These are phyloP conservation scores for Pinus tabuliformis DNA, from an alignment of 75 land plant species.

Conservation along the genomic window DNA sequence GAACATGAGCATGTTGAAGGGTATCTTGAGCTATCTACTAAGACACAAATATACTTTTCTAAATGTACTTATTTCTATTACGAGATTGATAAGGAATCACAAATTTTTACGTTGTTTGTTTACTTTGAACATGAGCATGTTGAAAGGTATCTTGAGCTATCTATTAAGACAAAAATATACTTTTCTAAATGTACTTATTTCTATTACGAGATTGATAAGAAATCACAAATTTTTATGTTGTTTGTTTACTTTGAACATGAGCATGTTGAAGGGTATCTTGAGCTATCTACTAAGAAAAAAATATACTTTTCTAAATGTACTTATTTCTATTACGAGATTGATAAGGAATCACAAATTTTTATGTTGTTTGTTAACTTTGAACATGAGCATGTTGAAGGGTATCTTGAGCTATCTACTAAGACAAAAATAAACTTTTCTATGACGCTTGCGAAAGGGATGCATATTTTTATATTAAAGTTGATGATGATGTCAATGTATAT, in stretches of 20 bases:
- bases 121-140: constrained; percentile 25
- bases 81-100: too few species aligned
- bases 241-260: constrained; percentile 1
- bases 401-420: constrained; percentile 60
- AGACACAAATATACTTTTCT: constrained; percentile 63
- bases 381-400: constrained; percentile 58
- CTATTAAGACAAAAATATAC: constrained; percentile 60
- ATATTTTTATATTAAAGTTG: constrained; percentile 58
- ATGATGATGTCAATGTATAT: constrained; percentile 62
- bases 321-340: too few species aligned
- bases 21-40: constrained; percentile 60
- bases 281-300: constrained; percentile 62
- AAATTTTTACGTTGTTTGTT: too few species aligned
- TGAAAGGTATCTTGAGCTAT: constrained; percentile 68
- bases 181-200: constrained; percentile 12
- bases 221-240: too few species aligned
- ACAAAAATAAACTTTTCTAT: constrained; percentile 65
- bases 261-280: constrained; percentile 69
- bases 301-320: constrained; percentile 33
- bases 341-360: too few species aligned
- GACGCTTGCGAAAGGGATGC: constrained; percentile 61
- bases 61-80: too few species aligned
- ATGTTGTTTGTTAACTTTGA: too few species aligned
- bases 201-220: too few species aligned
- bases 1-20: constrained; percentile 53